Evolutionary conservation across 345 rosid species (phyloP).

Genomic region (Citrus medica): DNA sequence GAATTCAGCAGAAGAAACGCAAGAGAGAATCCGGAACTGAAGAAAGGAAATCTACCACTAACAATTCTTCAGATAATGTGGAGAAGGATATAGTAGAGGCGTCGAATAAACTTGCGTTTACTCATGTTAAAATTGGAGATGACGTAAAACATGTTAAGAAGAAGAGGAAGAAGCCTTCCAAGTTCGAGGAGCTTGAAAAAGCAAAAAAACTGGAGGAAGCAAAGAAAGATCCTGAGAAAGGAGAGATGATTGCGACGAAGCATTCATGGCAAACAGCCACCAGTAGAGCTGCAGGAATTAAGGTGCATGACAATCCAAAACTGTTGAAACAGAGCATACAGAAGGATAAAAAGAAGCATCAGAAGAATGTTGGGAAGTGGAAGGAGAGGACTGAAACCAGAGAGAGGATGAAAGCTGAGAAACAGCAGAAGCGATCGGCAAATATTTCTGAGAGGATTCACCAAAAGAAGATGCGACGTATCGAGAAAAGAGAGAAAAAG

Average conservation of each 20-base stretch:
- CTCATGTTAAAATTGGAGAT: constrained; percentile 66
- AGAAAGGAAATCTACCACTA: constrained; percentile 25
- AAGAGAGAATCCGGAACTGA: constrained; percentile 51
- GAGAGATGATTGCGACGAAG: constrained; percentile 51
- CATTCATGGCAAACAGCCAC: constrained; percentile 76
- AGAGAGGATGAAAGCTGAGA: constrained; percentile 58
- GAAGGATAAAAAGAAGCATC: constrained; percentile 65
- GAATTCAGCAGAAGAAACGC: constrained; percentile 44
- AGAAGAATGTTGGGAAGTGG: constrained; percentile 88
- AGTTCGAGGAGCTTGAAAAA: constrained; percentile 63
- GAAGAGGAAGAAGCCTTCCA: constrained; percentile 58
- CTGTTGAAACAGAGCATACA: constrained; percentile 70
- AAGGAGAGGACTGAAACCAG: constrained; percentile 64
- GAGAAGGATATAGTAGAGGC: constrained; percentile 69
- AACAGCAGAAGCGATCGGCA: constrained; percentile 69
- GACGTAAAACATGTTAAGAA: constrained; percentile 53
- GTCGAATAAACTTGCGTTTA: constrained; percentile 64
- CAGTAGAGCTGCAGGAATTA: constrained; percentile 73
- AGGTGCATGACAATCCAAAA: constrained; percentile 83
- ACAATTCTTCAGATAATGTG: constrained; percentile 34
- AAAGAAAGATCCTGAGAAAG: constrained; percentile 80
- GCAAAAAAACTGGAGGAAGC: constrained; percentile 59
- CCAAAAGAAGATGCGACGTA: constrained; percentile 65
- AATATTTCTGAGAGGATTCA: constrained; percentile 67
- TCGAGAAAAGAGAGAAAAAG: constrained; percentile 89